Evolutionary conservation across 345 rosid species (phyloP).

Genomic region (Melaleuca alternifolia): DNA sequence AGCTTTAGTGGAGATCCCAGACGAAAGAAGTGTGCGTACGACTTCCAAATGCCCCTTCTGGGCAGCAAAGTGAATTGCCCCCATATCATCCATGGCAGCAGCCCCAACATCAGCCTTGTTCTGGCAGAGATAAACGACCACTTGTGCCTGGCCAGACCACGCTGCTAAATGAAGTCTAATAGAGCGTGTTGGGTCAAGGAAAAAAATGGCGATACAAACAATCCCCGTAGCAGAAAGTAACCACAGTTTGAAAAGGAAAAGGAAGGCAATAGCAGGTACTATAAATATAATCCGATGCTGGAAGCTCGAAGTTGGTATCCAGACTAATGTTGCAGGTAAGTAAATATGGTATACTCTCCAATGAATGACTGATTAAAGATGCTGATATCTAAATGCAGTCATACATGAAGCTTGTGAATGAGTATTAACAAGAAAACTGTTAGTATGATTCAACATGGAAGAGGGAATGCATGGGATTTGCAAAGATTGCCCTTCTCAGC

Average conservation of each 20-base stretch:
- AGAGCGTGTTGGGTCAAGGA: conserved; percentile 33
- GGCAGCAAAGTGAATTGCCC: conserved; percentile 94
- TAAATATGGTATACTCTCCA: background rate
- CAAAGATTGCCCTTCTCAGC: background rate
- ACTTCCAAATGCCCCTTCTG: conserved; percentile 87
- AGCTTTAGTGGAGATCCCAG: conserved; percentile 62
- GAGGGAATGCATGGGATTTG: background rate
- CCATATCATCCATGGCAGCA: conserved; percentile 96
- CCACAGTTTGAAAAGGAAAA: background rate
- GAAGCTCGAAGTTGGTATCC: background rate
- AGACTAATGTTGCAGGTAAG: background rate
- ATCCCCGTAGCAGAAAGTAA: background rate
- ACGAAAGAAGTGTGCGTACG: conserved; percentile 44
- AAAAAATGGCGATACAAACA: background rate
- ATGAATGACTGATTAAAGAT: background rate
- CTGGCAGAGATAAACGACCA: conserved; percentile 73
- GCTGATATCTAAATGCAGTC: background rate
- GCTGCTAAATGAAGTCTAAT: conserved; percentile 88
- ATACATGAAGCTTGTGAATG: background rate
- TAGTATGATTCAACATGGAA: background rate
- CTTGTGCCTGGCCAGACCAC: conserved; percentile 82
- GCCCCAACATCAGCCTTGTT: conserved; percentile 94
- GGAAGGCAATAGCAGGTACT: background rate
- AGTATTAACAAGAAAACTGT: background rate
- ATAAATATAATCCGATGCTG: background rate